These are phyloP conservation scores for Penicillium brevicompactum DNA, from an alignment of 2,329 filamentous ascomycete species.

Conservation along the genomic window DNA sequence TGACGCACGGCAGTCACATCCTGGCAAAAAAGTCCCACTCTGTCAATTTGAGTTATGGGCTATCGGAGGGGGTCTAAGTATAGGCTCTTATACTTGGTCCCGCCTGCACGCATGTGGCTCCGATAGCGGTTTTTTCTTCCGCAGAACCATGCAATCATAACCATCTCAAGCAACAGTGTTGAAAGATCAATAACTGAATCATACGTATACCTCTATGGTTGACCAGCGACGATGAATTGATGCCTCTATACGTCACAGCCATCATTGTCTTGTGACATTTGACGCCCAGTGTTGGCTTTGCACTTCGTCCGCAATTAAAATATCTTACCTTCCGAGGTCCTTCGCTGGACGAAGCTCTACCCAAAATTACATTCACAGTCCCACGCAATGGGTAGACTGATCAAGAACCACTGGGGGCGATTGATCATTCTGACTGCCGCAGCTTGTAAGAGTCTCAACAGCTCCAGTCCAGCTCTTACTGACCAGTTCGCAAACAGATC, in stretches of 20 bases:
- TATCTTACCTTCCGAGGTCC: conserved; percentile 6
- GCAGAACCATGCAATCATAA: conserved; percentile 13
- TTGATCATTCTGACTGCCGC: conserved; percentile 88
- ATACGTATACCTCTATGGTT: not conserved
- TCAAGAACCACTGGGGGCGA: conserved; percentile 99
- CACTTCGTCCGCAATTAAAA: not conserved
- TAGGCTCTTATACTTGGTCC: conserved; percentile 18
- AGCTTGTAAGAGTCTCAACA: conserved; percentile 58
- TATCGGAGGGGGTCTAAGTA: conserved; percentile 19
- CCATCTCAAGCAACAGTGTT: not conserved
- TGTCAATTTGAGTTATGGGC: not conserved
- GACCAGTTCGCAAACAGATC: conserved; percentile 60
- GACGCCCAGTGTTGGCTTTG: not conserved
- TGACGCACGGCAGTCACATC: conserved; percentile 19
- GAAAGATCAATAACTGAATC: not conserved
- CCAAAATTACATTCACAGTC: conserved; percentile 3
- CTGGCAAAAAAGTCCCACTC: not conserved
- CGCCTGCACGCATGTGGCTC: conserved; percentile 11
- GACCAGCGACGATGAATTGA: conserved; percentile 6
- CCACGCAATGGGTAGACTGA: conserved; percentile 82
- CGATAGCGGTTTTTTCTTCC: conserved; percentile 7
- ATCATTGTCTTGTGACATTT: conserved; percentile 4
- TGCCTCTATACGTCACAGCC: not conserved
- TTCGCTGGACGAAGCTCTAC: conserved; percentile 33
- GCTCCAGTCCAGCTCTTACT: conserved; percentile 1